phyloP scores from a whole-genome alignment of 805 yeast species.

The Ogataea dorogensis region DNA sequence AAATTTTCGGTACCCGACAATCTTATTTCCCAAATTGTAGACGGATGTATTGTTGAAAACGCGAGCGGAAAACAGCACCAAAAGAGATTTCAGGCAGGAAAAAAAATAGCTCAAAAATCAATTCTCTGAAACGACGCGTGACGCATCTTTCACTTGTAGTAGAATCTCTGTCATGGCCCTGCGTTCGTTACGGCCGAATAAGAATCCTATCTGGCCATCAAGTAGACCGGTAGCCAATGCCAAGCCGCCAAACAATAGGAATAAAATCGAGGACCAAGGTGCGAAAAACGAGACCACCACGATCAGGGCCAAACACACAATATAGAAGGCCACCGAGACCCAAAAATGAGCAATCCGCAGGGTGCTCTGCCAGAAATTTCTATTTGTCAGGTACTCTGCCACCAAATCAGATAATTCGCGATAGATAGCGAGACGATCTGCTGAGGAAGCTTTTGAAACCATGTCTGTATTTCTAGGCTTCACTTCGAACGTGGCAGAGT shows the following conservation, averaged over 20 bases:
- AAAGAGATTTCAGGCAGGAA: too few species aligned
- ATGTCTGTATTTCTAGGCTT: conserved; percentile 12
- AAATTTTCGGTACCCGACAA: conserved; percentile 5
- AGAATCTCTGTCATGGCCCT: conserved; percentile 77
- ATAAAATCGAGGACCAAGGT: conserved; percentile 66
- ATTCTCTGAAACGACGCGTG: conserved; percentile 6
- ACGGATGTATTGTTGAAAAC: conserved; percentile 6
- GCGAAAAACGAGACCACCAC: conserved; percentile 55
- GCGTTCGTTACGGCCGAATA: conserved; percentile 78
- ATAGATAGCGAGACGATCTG: conserved; percentile 36
- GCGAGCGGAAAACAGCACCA: too few species aligned
- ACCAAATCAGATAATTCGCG: conserved; percentile 50
- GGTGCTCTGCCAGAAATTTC: conserved; percentile 54
- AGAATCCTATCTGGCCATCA: conserved; percentile 72
- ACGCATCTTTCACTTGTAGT: conserved; percentile 53
- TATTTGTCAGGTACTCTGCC: conserved; percentile 44
- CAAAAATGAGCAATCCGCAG: conserved; percentile 70
- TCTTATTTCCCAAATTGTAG: conserved; percentile 6
- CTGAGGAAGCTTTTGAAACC: conserved; percentile 2
- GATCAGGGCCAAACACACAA: conserved; percentile 54
- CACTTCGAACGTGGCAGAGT: conserved; percentile 44
- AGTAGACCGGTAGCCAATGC: conserved; percentile 65
- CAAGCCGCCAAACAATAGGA: conserved; percentile 54
- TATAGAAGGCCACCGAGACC: conserved; percentile 47
- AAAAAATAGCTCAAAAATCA: conserved; percentile 3